A percentile compares a stretch with the other conserved stretches of the same genome.
phyloP scores from a whole-genome alignment of 306 rosid species.

The Boehmeria nivea region DNA sequence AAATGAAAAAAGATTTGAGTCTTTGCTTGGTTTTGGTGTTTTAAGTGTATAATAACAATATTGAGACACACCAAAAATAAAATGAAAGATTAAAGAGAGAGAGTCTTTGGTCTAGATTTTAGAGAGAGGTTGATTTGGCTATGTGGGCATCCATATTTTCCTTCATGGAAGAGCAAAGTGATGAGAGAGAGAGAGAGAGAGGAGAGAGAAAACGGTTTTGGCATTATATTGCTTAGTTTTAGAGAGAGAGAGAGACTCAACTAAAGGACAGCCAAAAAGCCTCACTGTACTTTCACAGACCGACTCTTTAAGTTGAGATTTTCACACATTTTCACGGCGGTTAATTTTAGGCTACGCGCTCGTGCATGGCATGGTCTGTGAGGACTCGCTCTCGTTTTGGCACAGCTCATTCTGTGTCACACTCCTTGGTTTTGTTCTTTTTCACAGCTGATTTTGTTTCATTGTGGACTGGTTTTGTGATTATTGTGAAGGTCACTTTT shows the following conservation, averaged over 20 bases:
- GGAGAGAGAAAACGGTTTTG: too few species aligned
- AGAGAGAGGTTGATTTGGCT: neutral
- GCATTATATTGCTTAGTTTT: too few species aligned
- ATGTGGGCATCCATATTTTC: constrained; percentile 39
- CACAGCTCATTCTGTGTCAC: constrained; percentile 31
- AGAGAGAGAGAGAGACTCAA: constrained; percentile 18
- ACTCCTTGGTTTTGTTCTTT: constrained; percentile 27
- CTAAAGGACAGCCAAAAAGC: constrained; percentile 12
- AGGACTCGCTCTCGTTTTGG: constrained; percentile 29
- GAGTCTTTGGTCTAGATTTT: too few species aligned
- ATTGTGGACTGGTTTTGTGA: too few species aligned
- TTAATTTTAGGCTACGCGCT: constrained; percentile 20
- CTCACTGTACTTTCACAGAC: neutral
- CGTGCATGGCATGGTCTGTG: neutral
- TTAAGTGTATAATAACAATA: neutral
- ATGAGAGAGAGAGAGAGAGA: constrained; percentile 19
- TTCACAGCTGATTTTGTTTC: constrained; percentile 26
- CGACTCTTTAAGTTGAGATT: neutral
- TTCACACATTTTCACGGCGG: neutral
- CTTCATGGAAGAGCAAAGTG: constrained; percentile 61
- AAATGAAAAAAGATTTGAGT: constrained; percentile 17
- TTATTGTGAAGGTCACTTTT: too few species aligned
- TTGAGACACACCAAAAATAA: constrained; percentile 17
- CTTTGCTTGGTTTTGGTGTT: neutral
- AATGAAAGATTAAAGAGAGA: constrained; percentile 5